Evolutionary conservation across 179 eudicot species (phyloP).

Genomic region (Silene vulgaris): DNA sequence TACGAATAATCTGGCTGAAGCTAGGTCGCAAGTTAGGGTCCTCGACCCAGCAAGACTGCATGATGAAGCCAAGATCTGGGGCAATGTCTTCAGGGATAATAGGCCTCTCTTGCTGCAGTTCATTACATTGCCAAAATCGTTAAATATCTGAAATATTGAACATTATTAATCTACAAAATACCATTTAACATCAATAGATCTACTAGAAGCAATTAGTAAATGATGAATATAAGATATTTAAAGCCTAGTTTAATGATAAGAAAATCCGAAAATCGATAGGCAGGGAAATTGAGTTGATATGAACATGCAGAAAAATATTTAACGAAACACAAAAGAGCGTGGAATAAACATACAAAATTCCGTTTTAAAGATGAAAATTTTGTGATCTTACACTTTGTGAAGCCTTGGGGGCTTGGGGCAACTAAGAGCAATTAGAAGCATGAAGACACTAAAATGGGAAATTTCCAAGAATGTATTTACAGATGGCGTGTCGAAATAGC

Average conservation of each 20-base stretch:
- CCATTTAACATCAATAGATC: background rate
- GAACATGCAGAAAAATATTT: no score
- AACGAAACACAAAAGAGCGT: no score
- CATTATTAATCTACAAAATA: background rate
- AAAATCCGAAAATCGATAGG: no score
- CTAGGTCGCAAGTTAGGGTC: slow-evolving; percentile 84
- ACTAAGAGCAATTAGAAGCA: no score
- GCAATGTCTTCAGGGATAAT: slow-evolving; percentile 47
- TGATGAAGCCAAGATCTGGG: slow-evolving; percentile 73
- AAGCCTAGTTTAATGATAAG: background rate
- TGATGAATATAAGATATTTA: background rate
- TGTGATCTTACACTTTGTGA: no score
- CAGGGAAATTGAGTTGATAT: no score
- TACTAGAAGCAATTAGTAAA: background rate
- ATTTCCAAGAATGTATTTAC: background rate
- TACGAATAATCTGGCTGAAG: slow-evolving; percentile 79
- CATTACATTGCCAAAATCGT: background rate
- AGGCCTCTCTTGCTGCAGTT: slow-evolving; percentile 1
- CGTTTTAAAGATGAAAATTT: no score
- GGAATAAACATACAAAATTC: no score
- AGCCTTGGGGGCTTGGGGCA: no score
- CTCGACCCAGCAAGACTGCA: slow-evolving; percentile 96
- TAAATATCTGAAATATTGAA: background rate
- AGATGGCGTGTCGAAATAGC: no score
- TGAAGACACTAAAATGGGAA: background rate